Evolutionary conservation across 371 early-diverging fungal genomes (phyloP).

Genomic region (Blakeslea trispora): DNA sequence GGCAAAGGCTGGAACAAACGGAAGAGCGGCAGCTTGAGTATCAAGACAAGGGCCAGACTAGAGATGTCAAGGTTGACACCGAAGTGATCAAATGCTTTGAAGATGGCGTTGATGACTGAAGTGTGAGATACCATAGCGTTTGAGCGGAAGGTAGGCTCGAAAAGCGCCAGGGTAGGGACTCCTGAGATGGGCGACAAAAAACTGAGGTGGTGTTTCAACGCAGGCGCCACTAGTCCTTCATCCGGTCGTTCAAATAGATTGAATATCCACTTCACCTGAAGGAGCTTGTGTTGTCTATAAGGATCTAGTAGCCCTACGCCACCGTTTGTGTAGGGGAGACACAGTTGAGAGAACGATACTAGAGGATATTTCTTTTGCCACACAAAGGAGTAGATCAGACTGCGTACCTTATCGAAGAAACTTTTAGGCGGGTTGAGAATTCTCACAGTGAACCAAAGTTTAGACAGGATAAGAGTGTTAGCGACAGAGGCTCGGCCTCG

Average conservation of each 20-base stretch:
- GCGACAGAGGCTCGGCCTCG: background rate
- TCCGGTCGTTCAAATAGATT: no score
- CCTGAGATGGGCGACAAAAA: no score
- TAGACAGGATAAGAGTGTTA: constrained; percentile 3
- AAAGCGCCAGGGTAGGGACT: no score
- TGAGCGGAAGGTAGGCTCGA: no score
- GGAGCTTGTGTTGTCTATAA: constrained; percentile 2
- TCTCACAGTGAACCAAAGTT: constrained; percentile 1
- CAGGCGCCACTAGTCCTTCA: no score
- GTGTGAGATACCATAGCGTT: background rate
- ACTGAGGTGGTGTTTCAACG: no score
- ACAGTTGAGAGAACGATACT: background rate
- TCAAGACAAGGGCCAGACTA: background rate
- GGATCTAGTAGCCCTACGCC: constrained; percentile 7
- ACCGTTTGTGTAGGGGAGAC: constrained; percentile 16
- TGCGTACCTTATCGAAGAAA: no score
- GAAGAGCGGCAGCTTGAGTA: background rate
- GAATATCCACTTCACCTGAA: constrained; percentile 4
- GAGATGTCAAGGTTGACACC: background rate
- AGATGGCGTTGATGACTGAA: background rate
- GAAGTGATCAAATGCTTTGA: constrained; percentile 6
- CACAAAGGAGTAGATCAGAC: background rate
- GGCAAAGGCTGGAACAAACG: background rate
- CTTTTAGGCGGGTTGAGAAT: background rate
- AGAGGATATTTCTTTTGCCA: background rate